Base-by-base conservation (phyloP, 2,329 filamentous ascomycete genomes). In the Penicillium corylophilum region DNA sequence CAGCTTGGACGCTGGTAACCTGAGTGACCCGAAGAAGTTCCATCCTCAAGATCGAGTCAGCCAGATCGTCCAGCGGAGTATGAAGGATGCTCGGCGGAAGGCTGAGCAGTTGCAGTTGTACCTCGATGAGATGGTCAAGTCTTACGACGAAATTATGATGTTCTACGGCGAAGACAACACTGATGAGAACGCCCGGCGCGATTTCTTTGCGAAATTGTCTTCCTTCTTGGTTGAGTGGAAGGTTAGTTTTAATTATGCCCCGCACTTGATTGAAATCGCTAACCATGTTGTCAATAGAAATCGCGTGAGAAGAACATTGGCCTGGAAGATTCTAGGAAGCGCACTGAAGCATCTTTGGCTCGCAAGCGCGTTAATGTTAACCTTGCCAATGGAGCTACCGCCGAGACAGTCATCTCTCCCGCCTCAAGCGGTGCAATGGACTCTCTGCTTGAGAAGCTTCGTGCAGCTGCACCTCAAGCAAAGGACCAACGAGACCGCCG, bases 21-120 rank as follows among this genome's bases (percentile, higher is more conserved):
- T 99, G 57, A 96, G 90, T 68, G 94, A 99, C 68, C 88, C 93
- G 40, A 96, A 94, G 79, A 95, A 93, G 65, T 99, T 99, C 80
- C 94, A 99, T 68, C 93, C 94, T 16, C 90, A 97, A 73, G 94
- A 99, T 71, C 89, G 94, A 54, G 92, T 97, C 39, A 88, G 87
- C 56, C 89, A 95, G 73, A 82, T 97, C 29, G 92, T 96, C 49
- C 90, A 96, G 73, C 82, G 93, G 46, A 87, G 83, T 60, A 97
- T 99, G 93, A 97, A 96, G 77, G 94, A 99, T 61, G 94, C 94
- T 18, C 80, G 94, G 56, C 83, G 93, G 64, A 99, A 97, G 78
- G 91, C 94, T 2, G 93, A 96, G 72, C 94, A 97, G 76, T 88
- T 97, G 85, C 83, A 90, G 68, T 78, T 97, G 20, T 96, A 95